These are phyloP conservation scores for Claviceps sp. DNA, from an alignment of 2,329 filamentous ascomycete genomes.

Conservation along the genomic window DNA sequence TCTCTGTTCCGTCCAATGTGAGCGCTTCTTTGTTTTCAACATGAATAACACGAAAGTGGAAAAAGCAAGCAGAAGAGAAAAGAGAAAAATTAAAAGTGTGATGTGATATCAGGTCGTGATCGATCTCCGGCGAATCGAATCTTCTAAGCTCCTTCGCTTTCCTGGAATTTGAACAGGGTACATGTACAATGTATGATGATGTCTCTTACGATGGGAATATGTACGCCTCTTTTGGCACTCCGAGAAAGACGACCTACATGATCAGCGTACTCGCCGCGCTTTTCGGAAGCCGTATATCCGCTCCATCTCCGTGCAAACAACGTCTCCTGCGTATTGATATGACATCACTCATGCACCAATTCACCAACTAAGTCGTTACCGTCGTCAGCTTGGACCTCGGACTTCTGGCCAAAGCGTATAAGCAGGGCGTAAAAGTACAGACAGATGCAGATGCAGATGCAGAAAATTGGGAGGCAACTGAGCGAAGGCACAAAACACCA, in stretches of 20 bases:
- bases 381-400: slow-evolving; percentile 21
- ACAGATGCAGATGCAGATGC: background rate
- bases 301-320: slow-evolving; percentile 17
- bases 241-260: background rate
- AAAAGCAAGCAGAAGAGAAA: background rate
- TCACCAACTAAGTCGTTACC: slow-evolving; percentile 11
- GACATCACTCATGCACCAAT: slow-evolving; percentile 17
- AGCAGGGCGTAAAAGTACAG: slow-evolving; percentile 11
- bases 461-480: background rate
- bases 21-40: background rate
- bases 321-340: slow-evolving; percentile 13
- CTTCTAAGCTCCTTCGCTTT: too few relatives aligned
- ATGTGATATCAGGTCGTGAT: too few relatives aligned
- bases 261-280: slow-evolving; percentile 2
- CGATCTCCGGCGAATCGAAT: too few relatives aligned
- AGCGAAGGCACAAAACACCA: background rate
- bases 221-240: background rate
- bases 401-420: slow-evolving; percentile 15
- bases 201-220: background rate
- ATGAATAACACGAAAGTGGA: background rate
- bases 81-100: background rate
- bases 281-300: slow-evolving; percentile 14
- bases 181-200: too few relatives aligned
- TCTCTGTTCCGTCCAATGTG: background rate
- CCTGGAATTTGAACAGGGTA: too few relatives aligned